Percentiles rank a stretch among this genome's conserved stretches.
phyloP scores from a whole-genome alignment of 345 rosid genomes.

The Arabis hirsuta region DNA sequence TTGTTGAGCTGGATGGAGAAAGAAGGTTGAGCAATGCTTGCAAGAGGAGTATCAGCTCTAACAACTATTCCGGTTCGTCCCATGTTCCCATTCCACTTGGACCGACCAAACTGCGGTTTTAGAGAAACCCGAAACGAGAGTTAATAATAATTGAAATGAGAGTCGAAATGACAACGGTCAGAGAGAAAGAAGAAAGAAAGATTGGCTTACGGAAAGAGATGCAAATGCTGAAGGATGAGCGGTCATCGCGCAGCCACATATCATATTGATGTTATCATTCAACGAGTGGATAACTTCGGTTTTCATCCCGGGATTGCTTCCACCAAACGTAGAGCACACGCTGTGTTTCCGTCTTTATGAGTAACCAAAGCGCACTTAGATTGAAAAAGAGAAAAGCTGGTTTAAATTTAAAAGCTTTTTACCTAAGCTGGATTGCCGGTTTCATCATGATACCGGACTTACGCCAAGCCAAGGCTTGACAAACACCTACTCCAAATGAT shows the following conservation, averaged over 20 bases:
- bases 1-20: conserved; percentile 83
- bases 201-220: conserved; percentile 66
- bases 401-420: conserved; percentile 10
- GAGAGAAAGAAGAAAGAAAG: background rate
- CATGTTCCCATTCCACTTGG: conserved; percentile 90
- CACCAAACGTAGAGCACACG: conserved; percentile 82
- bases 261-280: conserved; percentile 74
- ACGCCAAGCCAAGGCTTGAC: conserved; percentile 91
- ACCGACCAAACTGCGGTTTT: conserved; percentile 75
- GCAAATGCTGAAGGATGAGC: conserved; percentile 81
- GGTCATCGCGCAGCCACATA: conserved; percentile 68
- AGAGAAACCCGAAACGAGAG: background rate
- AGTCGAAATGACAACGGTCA: background rate
- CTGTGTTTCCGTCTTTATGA: conserved; percentile 45
- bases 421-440: conserved; percentile 87
- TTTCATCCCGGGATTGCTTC: conserved; percentile 85
- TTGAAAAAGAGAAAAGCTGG: background rate
- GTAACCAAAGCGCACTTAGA: background rate
- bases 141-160: background rate
- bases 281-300: conserved; percentile 81
- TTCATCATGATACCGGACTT: conserved; percentile 90
- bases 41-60: conserved; percentile 74
- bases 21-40: conserved; percentile 63
- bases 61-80: conserved; percentile 82
- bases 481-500: conserved; percentile 70